These are phyloP conservation scores for Coemansia sp. DNA, from an alignment of 192 early-diverging fungal genomes.

Conservation along the genomic window DNA sequence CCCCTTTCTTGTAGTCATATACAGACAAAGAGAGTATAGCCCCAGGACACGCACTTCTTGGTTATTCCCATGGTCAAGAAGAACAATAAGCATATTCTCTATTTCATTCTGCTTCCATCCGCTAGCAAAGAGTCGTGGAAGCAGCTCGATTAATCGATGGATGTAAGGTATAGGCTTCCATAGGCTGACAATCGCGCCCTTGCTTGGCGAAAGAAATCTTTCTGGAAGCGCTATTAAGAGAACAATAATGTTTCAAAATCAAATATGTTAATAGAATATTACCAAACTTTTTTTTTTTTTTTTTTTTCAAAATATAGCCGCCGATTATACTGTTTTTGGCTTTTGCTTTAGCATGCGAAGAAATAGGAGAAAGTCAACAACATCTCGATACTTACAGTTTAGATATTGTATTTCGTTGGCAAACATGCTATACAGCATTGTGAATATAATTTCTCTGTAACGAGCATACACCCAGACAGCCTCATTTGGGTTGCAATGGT, in stretches of 20 bases:
- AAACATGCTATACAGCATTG: conserved; percentile 30
- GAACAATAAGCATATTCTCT: conserved; percentile 47
- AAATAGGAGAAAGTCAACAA: background rate
- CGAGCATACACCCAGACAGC: conserved; percentile 37
- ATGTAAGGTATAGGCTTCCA: conserved; percentile 29
- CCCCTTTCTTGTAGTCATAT: conserved; percentile 26
- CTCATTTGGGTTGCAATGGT: conserved; percentile 30
- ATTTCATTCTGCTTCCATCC: conserved; percentile 42
- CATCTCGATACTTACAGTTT: conserved; percentile 31
- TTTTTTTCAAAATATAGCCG: too few relatives aligned
- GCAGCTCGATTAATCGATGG: conserved; percentile 26
- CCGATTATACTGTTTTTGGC: too few relatives aligned
- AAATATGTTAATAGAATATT: background rate
- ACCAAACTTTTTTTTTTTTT: too few relatives aligned
- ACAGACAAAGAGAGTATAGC: conserved; percentile 28
- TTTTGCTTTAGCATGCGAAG: too few relatives aligned
- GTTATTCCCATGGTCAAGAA: conserved; percentile 53
- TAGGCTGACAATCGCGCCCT: conserved; percentile 13
- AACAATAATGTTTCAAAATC: too few relatives aligned
- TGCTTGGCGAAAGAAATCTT: conserved; percentile 34
- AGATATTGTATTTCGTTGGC: conserved; percentile 19
- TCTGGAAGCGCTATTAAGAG: conserved; percentile 28
- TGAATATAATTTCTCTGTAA: conserved; percentile 32
- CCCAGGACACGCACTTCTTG: conserved; percentile 43
- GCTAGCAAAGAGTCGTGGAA: conserved; percentile 35